These are phyloP conservation scores for Zygnema cylindricum DNA, from an alignment of 139 green algal species.

Conservation along the genomic window DNA sequence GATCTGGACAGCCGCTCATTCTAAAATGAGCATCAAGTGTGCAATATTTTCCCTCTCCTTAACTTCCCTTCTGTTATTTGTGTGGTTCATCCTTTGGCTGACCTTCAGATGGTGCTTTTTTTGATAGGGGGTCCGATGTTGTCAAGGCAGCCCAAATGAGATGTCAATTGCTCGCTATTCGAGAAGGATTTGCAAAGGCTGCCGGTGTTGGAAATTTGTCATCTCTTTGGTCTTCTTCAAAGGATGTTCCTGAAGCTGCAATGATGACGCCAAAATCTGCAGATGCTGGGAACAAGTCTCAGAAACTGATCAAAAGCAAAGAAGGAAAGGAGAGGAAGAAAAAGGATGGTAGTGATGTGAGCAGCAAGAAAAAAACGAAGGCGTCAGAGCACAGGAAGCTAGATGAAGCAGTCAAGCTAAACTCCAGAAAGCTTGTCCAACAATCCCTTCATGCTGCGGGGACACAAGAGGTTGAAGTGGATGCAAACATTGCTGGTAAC, in stretches of 20 bases:
- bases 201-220: not conserved
- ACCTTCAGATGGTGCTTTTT: not conserved
- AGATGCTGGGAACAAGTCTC: not conserved
- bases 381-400: not conserved
- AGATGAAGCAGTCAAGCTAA: not conserved
- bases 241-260: not conserved
- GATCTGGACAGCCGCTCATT: no score
- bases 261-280: not conserved
- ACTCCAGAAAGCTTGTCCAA: not conserved
- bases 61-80: no score
- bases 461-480: not conserved
- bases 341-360: not conserved
- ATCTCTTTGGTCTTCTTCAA: not conserved
- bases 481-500: not conserved
- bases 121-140: not conserved
- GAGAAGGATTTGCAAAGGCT: not conserved
- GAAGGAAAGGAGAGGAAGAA: not conserved
- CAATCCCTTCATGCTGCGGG: not conserved
- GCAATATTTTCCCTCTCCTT: no score
- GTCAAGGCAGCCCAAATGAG: not conserved
- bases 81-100: no score
- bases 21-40: no score
- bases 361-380: not conserved
- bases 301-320: not conserved
- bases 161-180: not conserved